These are phyloP conservation scores for Pleurotus salmoneostramineus DNA, from an alignment of 768 basidiomycete genomes.

Conservation along the genomic window DNA sequence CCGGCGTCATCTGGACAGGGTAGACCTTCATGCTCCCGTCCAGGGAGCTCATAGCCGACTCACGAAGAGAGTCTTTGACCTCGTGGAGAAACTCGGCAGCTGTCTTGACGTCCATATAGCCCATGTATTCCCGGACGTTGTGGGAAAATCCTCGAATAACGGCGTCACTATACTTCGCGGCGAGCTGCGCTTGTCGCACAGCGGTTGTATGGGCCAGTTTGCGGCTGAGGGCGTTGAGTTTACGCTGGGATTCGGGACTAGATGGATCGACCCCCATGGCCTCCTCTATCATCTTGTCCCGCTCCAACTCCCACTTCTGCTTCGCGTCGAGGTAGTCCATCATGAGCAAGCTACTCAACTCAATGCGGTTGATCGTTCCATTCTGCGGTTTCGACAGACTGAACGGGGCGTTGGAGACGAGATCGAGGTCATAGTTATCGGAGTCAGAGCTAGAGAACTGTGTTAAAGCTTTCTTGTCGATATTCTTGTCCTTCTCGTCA, in stretches of 20 bases:
- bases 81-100: slow-evolving; percentile 20
- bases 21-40: slow-evolving; percentile 21
- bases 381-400: slow-evolving; percentile 6
- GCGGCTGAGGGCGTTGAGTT: slow-evolving; percentile 18
- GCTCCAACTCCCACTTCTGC: slow-evolving; percentile 23
- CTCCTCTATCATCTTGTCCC: slow-evolving; percentile 18
- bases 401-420: neutral
- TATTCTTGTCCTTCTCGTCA: slow-evolving; percentile 9
- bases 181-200: slow-evolving; percentile 20
- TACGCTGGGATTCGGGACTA: neutral
- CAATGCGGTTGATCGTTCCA: slow-evolving; percentile 20
- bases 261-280: slow-evolving; percentile 9
- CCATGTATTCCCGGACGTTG: slow-evolving; percentile 20
- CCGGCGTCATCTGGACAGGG: slow-evolving; percentile 21
- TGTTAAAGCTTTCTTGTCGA: no score
- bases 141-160: slow-evolving; percentile 25
- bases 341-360: slow-evolving; percentile 22
- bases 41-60: slow-evolving; percentile 21
- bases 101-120: slow-evolving; percentile 20
- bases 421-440: neutral
- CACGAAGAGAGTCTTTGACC: slow-evolving; percentile 22
- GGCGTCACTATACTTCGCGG: slow-evolving; percentile 21
- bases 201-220: slow-evolving; percentile 20
- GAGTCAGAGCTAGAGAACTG: neutral
- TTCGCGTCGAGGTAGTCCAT: slow-evolving; percentile 22